Evolutionary conservation across 225 moss, liverwort and hornwort species (phyloP).

Genomic region (Bryum argenteum): DNA sequence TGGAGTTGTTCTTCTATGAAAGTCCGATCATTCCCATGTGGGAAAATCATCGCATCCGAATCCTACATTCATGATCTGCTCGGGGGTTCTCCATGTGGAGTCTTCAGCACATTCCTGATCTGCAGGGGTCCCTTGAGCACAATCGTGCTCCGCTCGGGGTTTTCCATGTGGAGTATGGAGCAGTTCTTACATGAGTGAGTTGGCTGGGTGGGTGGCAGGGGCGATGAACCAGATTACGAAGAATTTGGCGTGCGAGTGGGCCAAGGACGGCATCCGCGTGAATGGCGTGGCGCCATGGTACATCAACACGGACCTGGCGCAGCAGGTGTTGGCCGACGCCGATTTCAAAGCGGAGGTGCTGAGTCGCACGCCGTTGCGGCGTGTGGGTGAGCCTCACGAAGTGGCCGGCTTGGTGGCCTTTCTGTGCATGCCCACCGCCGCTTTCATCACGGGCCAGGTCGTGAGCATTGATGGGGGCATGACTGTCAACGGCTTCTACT

Average conservation of each 20-base stretch:
- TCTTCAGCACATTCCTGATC: too few species aligned
- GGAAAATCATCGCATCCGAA: too few species aligned
- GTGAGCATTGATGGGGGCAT: constrained; percentile 78
- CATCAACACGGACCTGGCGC: constrained; percentile 61
- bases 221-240: constrained; percentile 77
- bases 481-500: constrained; percentile 60
- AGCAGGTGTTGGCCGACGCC: constrained; percentile 52
- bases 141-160: too few species aligned
- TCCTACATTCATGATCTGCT: too few species aligned
- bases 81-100: too few species aligned
- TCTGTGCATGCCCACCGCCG: constrained; percentile 70
- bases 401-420: constrained; percentile 84
- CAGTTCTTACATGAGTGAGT: neutral
- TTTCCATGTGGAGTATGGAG: too few species aligned
- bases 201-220: constrained; percentile 39
- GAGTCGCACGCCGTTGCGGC: constrained; percentile 65
- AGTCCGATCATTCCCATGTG: too few species aligned
- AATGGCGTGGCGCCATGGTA: constrained; percentile 89
- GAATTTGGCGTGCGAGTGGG: constrained; percentile 91
- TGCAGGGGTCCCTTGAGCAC: too few species aligned
- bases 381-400: constrained; percentile 80
- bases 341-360: constrained; percentile 52
- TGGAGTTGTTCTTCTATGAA: too few species aligned
- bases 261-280: constrained; percentile 78
- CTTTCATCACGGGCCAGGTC: constrained; percentile 72